Evolutionary conservation across 305 asterid species (phyloP), one percentile per base, ranked within the genome.

Genomic region (Fraxinus platypoda): DNA sequence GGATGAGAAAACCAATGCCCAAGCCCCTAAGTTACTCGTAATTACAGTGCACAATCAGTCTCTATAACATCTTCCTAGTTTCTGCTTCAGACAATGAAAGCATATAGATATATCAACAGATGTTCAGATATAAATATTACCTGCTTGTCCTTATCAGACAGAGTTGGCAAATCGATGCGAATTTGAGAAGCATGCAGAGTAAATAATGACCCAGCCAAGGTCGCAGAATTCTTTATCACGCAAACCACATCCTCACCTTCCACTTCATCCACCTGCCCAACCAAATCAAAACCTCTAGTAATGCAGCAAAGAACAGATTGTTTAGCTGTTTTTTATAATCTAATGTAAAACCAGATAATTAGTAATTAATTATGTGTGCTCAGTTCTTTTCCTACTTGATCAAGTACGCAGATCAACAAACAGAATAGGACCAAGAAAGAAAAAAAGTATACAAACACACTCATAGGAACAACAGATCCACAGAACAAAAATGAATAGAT

Each of bases 111-210:
- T 15, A 38, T 38, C 33, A 73, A 59, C 49, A 82, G 26, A 21
- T 25, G 35, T 9, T 6, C 70, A 30, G 43, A 35, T 57, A 25
- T 70, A 74, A 31, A 28, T 21, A 75, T 52, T 79, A 96, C 99
- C 98, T 93, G 88, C 88, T 94, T 94, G 88, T 96, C 99, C 75
- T 86, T 83, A 34, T 88, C 94, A 34, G 98, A 86, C 78, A 96
- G 90, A 21, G 99, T 96, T 78, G 99, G 99, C 75, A 96, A 84
- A n/a, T 96, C 98, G 25, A 96, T 94, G 35, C 83, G 97, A 86
- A 94, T 86, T 88, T 96, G 99, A 72, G 99, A 94, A 85, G 97
- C 98, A 75, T 96, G 99, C 88, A 96, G 81, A 57, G 99, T 96
- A 85, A 94, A 93, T 77, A 96, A 82, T 76, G 99, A 87, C 74